These are phyloP conservation scores for Kuraishia cidri DNA, from an alignment of 805 yeast species.

Conservation along the genomic window DNA sequence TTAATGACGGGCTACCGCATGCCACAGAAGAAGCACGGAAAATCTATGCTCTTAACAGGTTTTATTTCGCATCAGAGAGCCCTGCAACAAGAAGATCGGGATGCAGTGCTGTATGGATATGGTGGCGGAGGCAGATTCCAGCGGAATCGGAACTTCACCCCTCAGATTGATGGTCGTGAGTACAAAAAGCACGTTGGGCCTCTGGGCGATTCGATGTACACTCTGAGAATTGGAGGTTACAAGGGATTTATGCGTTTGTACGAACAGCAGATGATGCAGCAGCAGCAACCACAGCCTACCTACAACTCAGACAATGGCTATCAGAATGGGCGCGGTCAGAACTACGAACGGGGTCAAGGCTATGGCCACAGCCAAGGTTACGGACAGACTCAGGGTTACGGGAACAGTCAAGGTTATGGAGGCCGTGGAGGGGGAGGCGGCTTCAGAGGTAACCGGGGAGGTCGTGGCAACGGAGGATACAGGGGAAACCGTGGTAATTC, in stretches of 20 bases:
- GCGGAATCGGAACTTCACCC: conserved; percentile 16
- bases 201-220: conserved; percentile 31
- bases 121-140: conserved; percentile 24
- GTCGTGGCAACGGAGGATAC: conserved; percentile 8
- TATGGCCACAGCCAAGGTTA: conserved; percentile 5
- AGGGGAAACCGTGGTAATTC: conserved; percentile 6
- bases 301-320: conserved; percentile 10
- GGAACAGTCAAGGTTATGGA: conserved; percentile 3
- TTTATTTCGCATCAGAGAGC: conserved; percentile 54
- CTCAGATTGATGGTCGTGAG: conserved; percentile 6
- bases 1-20: conserved; percentile 42
- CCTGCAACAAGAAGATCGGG: conserved; percentile 62
- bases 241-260: conserved; percentile 29
- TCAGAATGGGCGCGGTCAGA: conserved; percentile 8
- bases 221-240: conserved; percentile 43
- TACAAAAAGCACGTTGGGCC: conserved; percentile 41
- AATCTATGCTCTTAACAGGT: conserved; percentile 81
- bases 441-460: conserved; percentile 5
- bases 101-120: conserved; percentile 36
- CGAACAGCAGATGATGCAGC: conserved; percentile 15
- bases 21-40: conserved; percentile 55
- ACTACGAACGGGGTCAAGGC: conserved; percentile 1
- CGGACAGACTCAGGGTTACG: not conserved
- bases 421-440: conserved; percentile 12
- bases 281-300: conserved; percentile 2